phyloP scores from a whole-genome alignment of 2,329 filamentous ascomycete species.

The Calonectria crousiana region DNA sequence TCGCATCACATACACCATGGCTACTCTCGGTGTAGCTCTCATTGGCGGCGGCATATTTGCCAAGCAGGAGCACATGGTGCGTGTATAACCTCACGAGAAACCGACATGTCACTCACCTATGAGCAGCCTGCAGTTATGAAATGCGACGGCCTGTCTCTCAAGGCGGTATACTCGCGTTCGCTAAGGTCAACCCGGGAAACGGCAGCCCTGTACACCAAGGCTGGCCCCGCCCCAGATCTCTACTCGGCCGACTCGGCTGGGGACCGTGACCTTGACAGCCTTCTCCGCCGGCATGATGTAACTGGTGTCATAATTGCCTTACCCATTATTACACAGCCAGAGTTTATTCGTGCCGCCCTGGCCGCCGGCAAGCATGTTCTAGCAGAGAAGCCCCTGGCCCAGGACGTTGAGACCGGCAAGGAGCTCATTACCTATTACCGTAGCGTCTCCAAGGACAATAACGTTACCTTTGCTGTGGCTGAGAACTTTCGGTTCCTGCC shows the following conservation, averaged over 20 bases:
- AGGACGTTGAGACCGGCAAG: conserved; percentile 62
- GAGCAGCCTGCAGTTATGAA: conserved; percentile 69
- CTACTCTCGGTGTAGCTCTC: conserved; percentile 66
- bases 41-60: conserved; percentile 75
- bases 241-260: conserved; percentile 68
- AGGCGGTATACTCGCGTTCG: conserved; percentile 75
- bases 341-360: conserved; percentile 69
- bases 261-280: conserved; percentile 61
- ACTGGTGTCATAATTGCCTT: conserved; percentile 69
- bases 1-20: conserved; percentile 42
- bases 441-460: conserved; percentile 40
- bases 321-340: conserved; percentile 72
- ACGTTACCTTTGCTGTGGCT: conserved; percentile 69
- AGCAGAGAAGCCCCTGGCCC: conserved; percentile 76
- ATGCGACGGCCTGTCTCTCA: conserved; percentile 63
- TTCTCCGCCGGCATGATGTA: conserved; percentile 67
- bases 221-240: conserved; percentile 54
- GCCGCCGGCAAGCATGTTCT: conserved; percentile 78
- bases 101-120: neutral
- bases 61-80: conserved; percentile 68
- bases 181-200: conserved; percentile 66
- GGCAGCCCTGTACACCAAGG: conserved; percentile 52
- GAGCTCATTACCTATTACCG: conserved; percentile 54
- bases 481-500: conserved; percentile 80
- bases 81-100: conserved; percentile 26